Evolutionary conservation across 2,329 filamentous ascomycete genomes (phyloP), one percentile per base, ranked within the genome.

Genomic region (Stagonosporopsis vannaccii): DNA sequence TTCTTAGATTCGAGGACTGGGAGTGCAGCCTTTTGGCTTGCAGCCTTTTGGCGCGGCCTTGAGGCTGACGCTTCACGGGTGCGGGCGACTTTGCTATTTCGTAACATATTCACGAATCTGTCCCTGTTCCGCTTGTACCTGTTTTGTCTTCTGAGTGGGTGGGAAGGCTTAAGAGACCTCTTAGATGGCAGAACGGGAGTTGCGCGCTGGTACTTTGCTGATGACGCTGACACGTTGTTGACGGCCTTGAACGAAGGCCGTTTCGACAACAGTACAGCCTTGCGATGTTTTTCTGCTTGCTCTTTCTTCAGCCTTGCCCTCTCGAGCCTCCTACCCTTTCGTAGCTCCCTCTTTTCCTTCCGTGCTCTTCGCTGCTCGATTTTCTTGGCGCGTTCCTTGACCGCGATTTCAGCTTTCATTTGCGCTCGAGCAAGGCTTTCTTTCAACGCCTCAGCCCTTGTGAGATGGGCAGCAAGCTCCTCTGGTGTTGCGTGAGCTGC

Each of bases 401-500:
- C 25, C 7, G 25, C 44, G 22, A 9, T 2, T 28, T 25, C 37
- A 15, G 32, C 13, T 19, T 2, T 6, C 22, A 13, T 17, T 8
- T 26, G 41, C 6, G 41, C 35, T 5, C 33, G 19, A 32, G 41
- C 52, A 8, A 56, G 46, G 2, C 23, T 22, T n/a, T 19, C 41
- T 46, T 41, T 39, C 1, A 42, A 36, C 15, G 20, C 41, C 23
- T 56, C 52, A 3, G 46, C 46, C 13, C 35, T 46, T 23, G 33
- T 41, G 15, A 46, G 37, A 12, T 35, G 23, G 7, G 22, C 46
- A 11, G 23, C 41, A 12, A 56, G 4, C 23, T 50, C 26, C 15
- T 56, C 46, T 30, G 52, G 46, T 9, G 52, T 46, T 26, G 46
- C 22, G 28, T 42, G 36, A 6, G 30, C 17, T 20, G 23, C 28